A percentile compares a stretch with the other conserved stretches of the same genome.
These are phyloP conservation scores for Fusarium sp. DNA, from an alignment of 2,329 filamentous ascomycete genomes.

Conservation along the genomic window DNA sequence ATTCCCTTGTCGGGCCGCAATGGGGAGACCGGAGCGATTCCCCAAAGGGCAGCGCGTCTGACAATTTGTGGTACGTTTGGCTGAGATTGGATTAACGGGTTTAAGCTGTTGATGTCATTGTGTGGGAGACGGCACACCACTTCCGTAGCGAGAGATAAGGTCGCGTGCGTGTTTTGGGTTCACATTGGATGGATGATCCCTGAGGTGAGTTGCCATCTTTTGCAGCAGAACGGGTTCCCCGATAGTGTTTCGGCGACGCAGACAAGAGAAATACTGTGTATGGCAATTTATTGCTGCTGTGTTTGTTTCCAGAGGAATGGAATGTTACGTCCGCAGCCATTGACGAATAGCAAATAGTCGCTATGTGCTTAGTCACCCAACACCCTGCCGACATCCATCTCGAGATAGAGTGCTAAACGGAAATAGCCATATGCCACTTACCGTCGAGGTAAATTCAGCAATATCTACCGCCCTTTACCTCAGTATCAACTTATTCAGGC, in stretches of 20 bases:
- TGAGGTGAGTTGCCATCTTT: not conserved
- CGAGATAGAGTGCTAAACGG: not conserved
- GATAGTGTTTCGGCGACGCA: not conserved
- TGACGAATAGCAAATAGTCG: not conserved
- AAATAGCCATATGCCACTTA: not conserved
- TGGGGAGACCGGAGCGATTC: constrained; percentile 29
- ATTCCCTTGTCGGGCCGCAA: constrained; percentile 35
- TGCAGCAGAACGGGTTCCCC: not conserved
- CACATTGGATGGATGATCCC: constrained; percentile 8
- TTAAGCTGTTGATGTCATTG: constrained; percentile 35
- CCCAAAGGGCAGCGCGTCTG: constrained; percentile 20
- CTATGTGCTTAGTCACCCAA: not conserved
- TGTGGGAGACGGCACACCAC: constrained; percentile 26
- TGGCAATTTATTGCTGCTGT: not conserved
- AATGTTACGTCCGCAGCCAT: not conserved
- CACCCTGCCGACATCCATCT: not conserved
- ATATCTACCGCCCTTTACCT: not conserved
- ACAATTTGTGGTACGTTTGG: constrained; percentile 31
- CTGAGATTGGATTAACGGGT: not conserved
- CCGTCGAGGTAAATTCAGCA: not conserved
- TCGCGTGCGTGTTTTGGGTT: constrained; percentile 16
- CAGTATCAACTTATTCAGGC: no score
- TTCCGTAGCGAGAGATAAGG: constrained; percentile 28
- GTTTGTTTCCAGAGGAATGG: not conserved
- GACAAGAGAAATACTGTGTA: not conserved